Conservation (phyloP, 2,329 filamentous ascomycete genomes). For the Incumbomyces lentus region DNA sequence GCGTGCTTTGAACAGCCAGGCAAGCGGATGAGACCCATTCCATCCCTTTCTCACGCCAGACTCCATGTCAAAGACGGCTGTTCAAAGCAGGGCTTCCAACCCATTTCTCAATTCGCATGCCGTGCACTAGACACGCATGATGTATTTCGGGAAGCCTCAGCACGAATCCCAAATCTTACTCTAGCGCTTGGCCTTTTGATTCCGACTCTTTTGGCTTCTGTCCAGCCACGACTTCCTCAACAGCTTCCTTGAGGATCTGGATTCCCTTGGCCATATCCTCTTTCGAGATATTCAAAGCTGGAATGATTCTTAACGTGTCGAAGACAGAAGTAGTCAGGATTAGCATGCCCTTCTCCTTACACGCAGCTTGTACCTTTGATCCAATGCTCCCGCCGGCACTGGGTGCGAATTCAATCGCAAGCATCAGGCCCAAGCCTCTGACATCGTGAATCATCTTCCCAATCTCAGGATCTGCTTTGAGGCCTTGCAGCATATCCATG, state of each 20-base stretch:
- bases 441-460: slow-evolving; percentile 28
- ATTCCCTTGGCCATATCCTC: slow-evolving; percentile 30
- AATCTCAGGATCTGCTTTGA: slow-evolving; percentile 20
- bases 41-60: too few species aligned
- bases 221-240: slow-evolving; percentile 28
- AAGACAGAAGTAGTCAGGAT: slow-evolving; percentile 32
- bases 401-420: slow-evolving; percentile 28
- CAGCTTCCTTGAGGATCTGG: slow-evolving; percentile 27
- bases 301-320: slow-evolving; percentile 31
- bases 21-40: too few species aligned
- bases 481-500: slow-evolving; percentile 20
- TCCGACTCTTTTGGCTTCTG: slow-evolving; percentile 11
- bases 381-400: slow-evolving; percentile 25
- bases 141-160: too few species aligned
- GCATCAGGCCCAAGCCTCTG: slow-evolving; percentile 30
- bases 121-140: too few species aligned
- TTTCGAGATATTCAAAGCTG: slow-evolving; percentile 30
- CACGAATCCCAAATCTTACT: slow-evolving; percentile 6
- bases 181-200: slow-evolving; percentile 14
- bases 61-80: too few species aligned
- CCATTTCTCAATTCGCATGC: too few species aligned
- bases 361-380: slow-evolving; percentile 31
- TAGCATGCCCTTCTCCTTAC: slow-evolving; percentile 30
- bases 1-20: too few species aligned
- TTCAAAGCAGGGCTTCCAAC: too few species aligned